Base-by-base conservation (phyloP, 306 rosid genomes). In the Rubus idaeus region DNA sequence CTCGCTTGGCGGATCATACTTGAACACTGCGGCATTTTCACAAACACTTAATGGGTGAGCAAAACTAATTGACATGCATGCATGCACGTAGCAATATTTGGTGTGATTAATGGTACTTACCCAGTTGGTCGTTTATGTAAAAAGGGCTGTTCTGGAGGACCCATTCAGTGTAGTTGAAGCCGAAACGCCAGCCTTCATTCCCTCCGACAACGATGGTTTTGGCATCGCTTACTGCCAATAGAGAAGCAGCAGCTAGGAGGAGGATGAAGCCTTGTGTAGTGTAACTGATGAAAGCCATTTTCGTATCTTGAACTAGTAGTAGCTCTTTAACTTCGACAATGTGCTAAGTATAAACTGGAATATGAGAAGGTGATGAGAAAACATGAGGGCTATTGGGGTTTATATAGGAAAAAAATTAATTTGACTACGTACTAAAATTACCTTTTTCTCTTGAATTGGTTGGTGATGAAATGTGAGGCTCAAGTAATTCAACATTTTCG, bases 141-240 rank as follows among this genome's bases (percentile, higher is more conserved):
- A 91, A 88, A 66, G 97, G 97, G 23, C 87, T 89, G 46, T 75
- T 88, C 75, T 86, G 65, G 63, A 74, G 61, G 17, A 90, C 83
- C 93, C 96, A 91, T 12, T 83, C 73, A 5, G 93, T 91, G 84
- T 89, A 89, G 88, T 91, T 91, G 12, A 83, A 86, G 58, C 96
- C 91, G 0, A 67, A 87, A 53, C 81, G 87, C 93, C 93, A 91
- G 0, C 96, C 96, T 63, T 91, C 69, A 0, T 89, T 67, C 75
- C 87, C 93, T 78, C 96, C 96, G 55, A 87, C 96, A 8, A 81
- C 78, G 8, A 89, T 47, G 86, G 75, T 86, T 72, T 81, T 76
- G 52, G 81, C 85, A 10, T 89, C 76, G 49, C 79, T 51, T 11
- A 63, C 78, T n/a, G 71, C 75, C 55, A 70, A 46, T 3, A 77